Evolutionary conservation across 306 rosid species (phyloP).

Genomic region (Prunus davidiana): DNA sequence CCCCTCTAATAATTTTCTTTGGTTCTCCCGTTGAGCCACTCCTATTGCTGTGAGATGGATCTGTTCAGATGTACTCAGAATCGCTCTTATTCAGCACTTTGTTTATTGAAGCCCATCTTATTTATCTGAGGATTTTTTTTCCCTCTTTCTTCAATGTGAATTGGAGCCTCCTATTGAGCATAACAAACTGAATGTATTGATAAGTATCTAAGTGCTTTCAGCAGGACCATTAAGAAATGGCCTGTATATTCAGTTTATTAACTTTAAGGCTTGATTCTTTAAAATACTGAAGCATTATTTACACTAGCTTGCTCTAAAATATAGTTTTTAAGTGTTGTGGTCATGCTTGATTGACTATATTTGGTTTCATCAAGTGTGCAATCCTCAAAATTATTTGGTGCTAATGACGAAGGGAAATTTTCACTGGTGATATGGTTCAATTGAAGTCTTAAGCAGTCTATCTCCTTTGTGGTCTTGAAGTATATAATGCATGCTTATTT

Average conservation of each 20-base stretch:
- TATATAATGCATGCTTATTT: background rate
- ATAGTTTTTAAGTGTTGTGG: background rate
- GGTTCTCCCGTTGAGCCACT: background rate
- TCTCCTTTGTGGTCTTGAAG: background rate
- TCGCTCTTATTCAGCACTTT: background rate
- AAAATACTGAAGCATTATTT: background rate
- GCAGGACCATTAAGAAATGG: background rate
- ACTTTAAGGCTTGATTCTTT: background rate
- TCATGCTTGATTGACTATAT: background rate
- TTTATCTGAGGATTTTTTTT: background rate
- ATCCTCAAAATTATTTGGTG: background rate
- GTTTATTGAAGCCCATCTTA: background rate
- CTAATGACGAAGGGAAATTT: background rate
- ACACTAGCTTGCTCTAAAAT: background rate
- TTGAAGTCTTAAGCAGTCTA: background rate
- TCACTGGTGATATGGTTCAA: background rate
- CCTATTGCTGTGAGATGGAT: background rate
- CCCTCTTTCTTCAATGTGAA: background rate
- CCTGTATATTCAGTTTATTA: background rate
- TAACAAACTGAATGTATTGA: background rate
- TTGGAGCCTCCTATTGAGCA: background rate
- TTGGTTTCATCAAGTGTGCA: background rate
- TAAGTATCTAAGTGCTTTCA: background rate
- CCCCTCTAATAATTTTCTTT: slow-evolving; percentile 8
- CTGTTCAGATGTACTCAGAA: background rate